Evolutionary conservation across 495 filamentous ascomycete genomes (phyloP).

Genomic region (Penicillium paxilli): DNA sequence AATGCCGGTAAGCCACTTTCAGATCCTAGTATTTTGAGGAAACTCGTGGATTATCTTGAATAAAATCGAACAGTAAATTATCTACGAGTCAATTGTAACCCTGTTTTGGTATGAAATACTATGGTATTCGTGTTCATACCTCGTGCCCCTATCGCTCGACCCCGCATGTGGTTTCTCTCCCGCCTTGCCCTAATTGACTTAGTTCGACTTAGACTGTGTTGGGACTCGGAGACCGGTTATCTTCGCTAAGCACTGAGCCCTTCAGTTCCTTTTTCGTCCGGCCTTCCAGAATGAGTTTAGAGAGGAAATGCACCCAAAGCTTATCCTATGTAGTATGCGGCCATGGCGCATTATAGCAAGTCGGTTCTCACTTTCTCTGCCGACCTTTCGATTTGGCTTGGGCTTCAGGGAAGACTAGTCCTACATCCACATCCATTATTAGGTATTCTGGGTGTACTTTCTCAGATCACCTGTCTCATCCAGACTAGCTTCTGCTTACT

Average conservation of each 20-base stretch:
- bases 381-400: not conserved
- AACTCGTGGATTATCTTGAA: too few relatives aligned
- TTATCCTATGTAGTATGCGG: not conserved
- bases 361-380: not conserved
- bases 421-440: not conserved
- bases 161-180: conserved; percentile 1
- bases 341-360: not conserved
- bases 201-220: not conserved
- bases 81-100: too few relatives aligned
- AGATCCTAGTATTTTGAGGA: not conserved
- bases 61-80: too few relatives aligned
- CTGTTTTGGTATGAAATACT: too few relatives aligned
- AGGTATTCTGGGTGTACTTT: not conserved
- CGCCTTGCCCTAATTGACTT: not conserved
- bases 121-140: not conserved
- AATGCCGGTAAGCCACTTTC: not conserved
- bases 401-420: not conserved
- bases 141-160: not conserved
- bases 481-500: not conserved
- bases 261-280: not conserved
- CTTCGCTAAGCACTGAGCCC: not conserved
- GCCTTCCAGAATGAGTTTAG: not conserved
- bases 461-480: conserved; percentile 9
- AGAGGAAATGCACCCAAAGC: not conserved
- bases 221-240: too few relatives aligned